Percentiles rank a stretch among this genome's conserved stretches.
phyloP scores from a whole-genome alignment of 2,329 filamentous ascomycete genomes.

The Clonostachys chloroleuca region DNA sequence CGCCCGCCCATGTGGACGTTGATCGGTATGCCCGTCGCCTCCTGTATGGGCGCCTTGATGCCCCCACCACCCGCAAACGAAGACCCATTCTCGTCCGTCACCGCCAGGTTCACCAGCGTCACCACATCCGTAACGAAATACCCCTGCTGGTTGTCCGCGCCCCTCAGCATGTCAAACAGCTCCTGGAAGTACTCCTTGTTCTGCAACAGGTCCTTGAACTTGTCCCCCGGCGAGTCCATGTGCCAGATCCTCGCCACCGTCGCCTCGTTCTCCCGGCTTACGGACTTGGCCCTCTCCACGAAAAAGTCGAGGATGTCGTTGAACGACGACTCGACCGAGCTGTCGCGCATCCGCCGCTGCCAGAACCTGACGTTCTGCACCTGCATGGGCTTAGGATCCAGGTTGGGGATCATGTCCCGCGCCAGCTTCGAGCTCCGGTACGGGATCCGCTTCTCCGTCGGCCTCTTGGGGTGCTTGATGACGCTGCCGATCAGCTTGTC shows the following conservation, averaged over 20 bases:
- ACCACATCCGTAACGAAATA: conserved; percentile 20
- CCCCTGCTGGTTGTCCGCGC: conserved; percentile 8
- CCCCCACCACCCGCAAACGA: conserved; percentile 6
- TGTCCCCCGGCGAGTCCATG: conserved; percentile 19
- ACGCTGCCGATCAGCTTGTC: conserved; percentile 21
- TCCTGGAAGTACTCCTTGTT: conserved; percentile 17
- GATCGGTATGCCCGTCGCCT: conserved; percentile 9
- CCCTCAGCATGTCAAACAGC: conserved; percentile 14
- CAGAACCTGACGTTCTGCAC: conserved; percentile 18
- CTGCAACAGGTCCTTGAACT: conserved; percentile 17
- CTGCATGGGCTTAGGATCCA: conserved; percentile 18
- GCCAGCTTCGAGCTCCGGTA: conserved; percentile 11
- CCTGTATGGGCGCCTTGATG: conserved; percentile 10
- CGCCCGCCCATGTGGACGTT: conserved; percentile 6
- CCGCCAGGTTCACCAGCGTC: conserved; percentile 15
- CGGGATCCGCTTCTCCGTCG: conserved; percentile 16
- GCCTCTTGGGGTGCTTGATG: conserved; percentile 17
- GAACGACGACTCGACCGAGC: conserved; percentile 9
- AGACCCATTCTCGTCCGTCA: conserved; percentile 6
- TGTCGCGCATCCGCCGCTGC: conserved; percentile 16
- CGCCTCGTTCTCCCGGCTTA: conserved; percentile 10
- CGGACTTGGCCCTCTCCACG: conserved; percentile 12
- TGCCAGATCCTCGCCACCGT: conserved; percentile 20
- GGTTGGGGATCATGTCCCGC: conserved; percentile 12
- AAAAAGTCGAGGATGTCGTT: conserved; percentile 17